Conservation (phyloP, 2,329 filamentous ascomycete genomes). For the Botrytis paeoniae region DNA sequence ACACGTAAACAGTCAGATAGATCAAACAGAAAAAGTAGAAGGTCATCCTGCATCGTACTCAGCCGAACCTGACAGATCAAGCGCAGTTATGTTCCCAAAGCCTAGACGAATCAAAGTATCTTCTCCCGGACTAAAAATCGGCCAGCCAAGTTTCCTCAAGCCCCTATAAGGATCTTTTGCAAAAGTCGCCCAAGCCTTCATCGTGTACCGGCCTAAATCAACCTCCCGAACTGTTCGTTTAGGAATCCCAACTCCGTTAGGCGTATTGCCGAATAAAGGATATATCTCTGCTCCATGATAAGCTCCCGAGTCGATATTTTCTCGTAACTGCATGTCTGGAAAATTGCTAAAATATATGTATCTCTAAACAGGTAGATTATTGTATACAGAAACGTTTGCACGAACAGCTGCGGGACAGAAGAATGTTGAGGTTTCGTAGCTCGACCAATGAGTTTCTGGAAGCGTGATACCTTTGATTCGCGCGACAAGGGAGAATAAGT, state of each 20-base stretch:
- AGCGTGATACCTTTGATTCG: too few species aligned
- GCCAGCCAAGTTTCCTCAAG: conserved; percentile 29
- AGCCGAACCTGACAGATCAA: conserved; percentile 22
- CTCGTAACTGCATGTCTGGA: conserved; percentile 32
- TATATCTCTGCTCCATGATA: conserved; percentile 36
- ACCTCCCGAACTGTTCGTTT: conserved; percentile 28
- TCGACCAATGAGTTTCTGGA: too few species aligned
- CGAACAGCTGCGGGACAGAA: too few species aligned
- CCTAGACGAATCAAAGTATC: conserved; percentile 26
- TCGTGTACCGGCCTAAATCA: conserved; percentile 32
- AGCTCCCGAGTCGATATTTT: conserved; percentile 31
- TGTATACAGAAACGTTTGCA: conserved; percentile 24
- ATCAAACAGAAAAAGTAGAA: background rate
- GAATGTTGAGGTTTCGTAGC: too few species aligned
- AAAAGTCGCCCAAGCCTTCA: conserved; percentile 39
- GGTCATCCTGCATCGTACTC: conserved; percentile 21
- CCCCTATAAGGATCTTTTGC: conserved; percentile 36
- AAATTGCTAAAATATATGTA: conserved; percentile 38
- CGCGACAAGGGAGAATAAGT: too few species aligned
- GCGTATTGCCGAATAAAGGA: conserved; percentile 17
- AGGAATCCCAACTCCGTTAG: conserved; percentile 18
- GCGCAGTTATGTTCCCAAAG: conserved; percentile 27
- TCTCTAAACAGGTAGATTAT: conserved; percentile 36
- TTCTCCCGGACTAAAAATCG: conserved; percentile 14
- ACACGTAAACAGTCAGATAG: background rate